Evolutionary conservation across 1,284 basidiomycete species (phyloP).

Genomic region (Pholiota adiposa): DNA sequence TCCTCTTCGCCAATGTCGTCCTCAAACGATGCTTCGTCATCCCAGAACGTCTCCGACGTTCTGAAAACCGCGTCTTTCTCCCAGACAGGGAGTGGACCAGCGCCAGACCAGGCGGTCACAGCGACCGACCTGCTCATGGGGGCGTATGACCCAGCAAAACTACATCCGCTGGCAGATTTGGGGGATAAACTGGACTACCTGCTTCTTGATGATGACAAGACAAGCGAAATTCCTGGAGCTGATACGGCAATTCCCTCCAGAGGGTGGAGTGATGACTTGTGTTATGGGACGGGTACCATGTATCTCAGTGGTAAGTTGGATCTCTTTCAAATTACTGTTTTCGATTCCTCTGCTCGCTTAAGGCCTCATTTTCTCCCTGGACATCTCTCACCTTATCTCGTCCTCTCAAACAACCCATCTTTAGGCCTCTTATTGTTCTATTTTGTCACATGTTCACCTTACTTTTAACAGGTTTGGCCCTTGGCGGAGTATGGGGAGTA

Average conservation of each 20-base stretch:
- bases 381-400: slow-evolving; percentile 72
- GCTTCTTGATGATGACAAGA: slow-evolving; percentile 92
- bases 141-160: slow-evolving; percentile 85
- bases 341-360: slow-evolving; percentile 48
- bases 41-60: slow-evolving; percentile 52
- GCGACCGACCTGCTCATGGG: slow-evolving; percentile 85
- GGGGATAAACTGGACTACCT: slow-evolving; percentile 92
- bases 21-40: slow-evolving; percentile 39
- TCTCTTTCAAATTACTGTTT: slow-evolving; percentile 66
- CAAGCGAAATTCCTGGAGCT: slow-evolving; percentile 84
- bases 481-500: slow-evolving; percentile 95
- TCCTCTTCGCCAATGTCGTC: slow-evolving; percentile 31
- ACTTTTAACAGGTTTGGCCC: slow-evolving; percentile 79
- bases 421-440: slow-evolving; percentile 75
- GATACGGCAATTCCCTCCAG: slow-evolving; percentile 88
- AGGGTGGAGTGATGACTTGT: slow-evolving; percentile 99
- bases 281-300: slow-evolving; percentile 99
- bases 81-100: slow-evolving; percentile 40
- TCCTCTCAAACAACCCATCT: slow-evolving; percentile 52
- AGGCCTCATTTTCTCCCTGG: slow-evolving; percentile 49
- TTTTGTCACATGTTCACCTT: slow-evolving; percentile 72
- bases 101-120: slow-evolving; percentile 63
- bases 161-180: slow-evolving; percentile 90
- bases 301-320: slow-evolving; percentile 91
- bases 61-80: slow-evolving; percentile 63